A percentile compares a stretch with the other conserved stretches of the same genome.
Evolutionary conservation across 176 grass and related monocot genomes (phyloP).

Genomic region (Carex parvula): DNA sequence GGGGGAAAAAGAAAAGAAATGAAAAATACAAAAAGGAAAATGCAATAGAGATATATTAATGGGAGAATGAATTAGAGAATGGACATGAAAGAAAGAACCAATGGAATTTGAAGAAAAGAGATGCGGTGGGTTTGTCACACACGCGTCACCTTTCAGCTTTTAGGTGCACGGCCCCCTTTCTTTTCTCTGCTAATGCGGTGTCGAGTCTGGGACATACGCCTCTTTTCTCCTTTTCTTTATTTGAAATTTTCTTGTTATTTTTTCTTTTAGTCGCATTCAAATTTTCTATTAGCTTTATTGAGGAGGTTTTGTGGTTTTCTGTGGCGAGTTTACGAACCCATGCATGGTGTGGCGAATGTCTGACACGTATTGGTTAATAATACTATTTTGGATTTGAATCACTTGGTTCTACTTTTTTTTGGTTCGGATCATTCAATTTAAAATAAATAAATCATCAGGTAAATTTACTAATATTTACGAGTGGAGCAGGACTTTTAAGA

Average conservation of each 20-base stretch:
- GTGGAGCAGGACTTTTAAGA: no score
- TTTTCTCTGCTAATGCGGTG: conserved; percentile 21
- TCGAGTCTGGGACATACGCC: conserved; percentile 26
- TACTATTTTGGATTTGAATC: no score
- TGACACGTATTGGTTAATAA: not conserved
- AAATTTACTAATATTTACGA: no score
- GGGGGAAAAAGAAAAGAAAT: not conserved
- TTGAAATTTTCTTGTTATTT: not conserved
- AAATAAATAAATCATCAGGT: no score
- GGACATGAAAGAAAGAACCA: not conserved
- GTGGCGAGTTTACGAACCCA: no score
- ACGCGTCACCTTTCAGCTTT: conserved; percentile 21
- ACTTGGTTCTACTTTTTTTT: no score
- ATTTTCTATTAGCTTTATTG: not conserved
- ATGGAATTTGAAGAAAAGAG: conserved; percentile 3
- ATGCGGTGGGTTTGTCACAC: conserved; percentile 16
- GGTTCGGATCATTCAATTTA: no score
- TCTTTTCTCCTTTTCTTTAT: not conserved
- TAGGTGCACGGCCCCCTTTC: not conserved
- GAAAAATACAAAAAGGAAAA: not conserved
- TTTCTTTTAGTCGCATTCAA: not conserved
- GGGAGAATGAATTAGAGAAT: not conserved
- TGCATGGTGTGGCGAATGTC: not conserved
- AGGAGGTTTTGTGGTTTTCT: not conserved
- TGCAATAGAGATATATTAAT: not conserved